phyloP scores from a whole-genome alignment of 805 yeast genomes.

The Candida xiaguanensis region DNA sequence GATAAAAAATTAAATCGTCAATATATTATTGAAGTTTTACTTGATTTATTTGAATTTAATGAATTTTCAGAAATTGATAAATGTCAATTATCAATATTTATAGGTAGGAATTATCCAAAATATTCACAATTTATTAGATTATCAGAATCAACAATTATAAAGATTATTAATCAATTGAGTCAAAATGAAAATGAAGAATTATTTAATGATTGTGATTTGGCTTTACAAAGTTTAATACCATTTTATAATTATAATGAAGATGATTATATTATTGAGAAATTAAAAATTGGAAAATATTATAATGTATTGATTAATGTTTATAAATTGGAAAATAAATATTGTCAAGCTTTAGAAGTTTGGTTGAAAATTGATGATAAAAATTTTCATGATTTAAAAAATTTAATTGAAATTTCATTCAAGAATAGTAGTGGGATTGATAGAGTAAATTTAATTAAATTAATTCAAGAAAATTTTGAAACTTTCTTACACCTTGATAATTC shows the following conservation, averaged over 20 bases:
- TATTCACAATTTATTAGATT: conserved; percentile 78
- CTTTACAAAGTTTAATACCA: conserved; percentile 68
- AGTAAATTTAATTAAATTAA: conserved; percentile 18
- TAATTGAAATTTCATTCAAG: conserved; percentile 22
- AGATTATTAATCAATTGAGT: conserved; percentile 40
- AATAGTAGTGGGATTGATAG: conserved; percentile 20
- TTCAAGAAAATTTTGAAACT: conserved; percentile 21
- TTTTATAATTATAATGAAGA: conserved; percentile 41
- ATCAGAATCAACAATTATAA: conserved; percentile 51
- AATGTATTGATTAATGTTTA: conserved; percentile 59
- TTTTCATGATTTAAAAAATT: conserved; percentile 11
- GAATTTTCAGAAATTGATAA: conserved; percentile 20
- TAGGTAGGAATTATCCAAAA: conserved; percentile 80
- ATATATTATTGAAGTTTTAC: conserved; percentile 66
- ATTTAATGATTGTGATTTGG: conserved; percentile 60
- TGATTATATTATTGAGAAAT: conserved; percentile 43
- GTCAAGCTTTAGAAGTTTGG: conserved; percentile 50
- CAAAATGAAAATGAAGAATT: conserved; percentile 20
- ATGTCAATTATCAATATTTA: conserved; percentile 56
- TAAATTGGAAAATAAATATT: conserved; percentile 46
- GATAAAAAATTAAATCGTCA: conserved; percentile 62
- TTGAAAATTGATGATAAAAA: conserved; percentile 9
- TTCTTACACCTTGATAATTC: conserved; percentile 26
- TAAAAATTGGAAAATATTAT: conserved; percentile 53
- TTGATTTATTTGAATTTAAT: conserved; percentile 50